These are phyloP conservation scores for Cylindrotheca fusiformis DNA, from an alignment of 108 stramenopile genomes.

Conservation along the genomic window DNA sequence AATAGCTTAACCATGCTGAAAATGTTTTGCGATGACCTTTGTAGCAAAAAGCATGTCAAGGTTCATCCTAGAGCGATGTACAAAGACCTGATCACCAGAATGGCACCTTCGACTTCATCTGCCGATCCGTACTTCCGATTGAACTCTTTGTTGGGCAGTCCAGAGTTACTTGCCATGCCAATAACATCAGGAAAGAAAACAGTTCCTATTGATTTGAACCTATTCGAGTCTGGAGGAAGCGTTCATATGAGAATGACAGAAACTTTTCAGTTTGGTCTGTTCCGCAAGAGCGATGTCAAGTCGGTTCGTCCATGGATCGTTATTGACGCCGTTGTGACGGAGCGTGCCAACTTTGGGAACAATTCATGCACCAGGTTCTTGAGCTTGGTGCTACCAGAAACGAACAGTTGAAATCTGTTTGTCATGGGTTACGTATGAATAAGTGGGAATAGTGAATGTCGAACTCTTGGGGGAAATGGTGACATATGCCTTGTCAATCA, in stretches of 20 bases:
- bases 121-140: constrained; percentile 39
- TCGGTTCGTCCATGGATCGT: constrained; percentile 58
- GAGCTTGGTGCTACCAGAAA: constrained; percentile 24
- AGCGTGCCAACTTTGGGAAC: constrained; percentile 69
- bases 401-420: not conserved
- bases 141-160: constrained; percentile 41
- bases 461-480: too few relatives aligned
- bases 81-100: constrained; percentile 19
- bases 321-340: constrained; percentile 51
- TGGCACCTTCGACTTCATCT: constrained; percentile 24
- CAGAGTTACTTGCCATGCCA: constrained; percentile 33
- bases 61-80: constrained; percentile 20
- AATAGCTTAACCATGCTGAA: constrained; percentile 28
- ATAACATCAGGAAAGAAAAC: constrained; percentile 1
- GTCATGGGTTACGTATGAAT: too few relatives aligned
- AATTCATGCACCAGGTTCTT: constrained; percentile 48
- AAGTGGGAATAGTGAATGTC: too few relatives aligned
- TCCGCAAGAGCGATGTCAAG: constrained; percentile 53
- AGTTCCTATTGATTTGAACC: constrained; percentile 46
- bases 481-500: too few relatives aligned
- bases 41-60: constrained; percentile 21
- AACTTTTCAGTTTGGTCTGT: constrained; percentile 55
- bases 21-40: constrained; percentile 28
- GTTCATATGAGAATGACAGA: constrained; percentile 58
- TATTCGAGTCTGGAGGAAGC: constrained; percentile 55